phyloP scores from a whole-genome alignment of 768 basidiomycete genomes.

The Chlorophyllum brunneum region DNA sequence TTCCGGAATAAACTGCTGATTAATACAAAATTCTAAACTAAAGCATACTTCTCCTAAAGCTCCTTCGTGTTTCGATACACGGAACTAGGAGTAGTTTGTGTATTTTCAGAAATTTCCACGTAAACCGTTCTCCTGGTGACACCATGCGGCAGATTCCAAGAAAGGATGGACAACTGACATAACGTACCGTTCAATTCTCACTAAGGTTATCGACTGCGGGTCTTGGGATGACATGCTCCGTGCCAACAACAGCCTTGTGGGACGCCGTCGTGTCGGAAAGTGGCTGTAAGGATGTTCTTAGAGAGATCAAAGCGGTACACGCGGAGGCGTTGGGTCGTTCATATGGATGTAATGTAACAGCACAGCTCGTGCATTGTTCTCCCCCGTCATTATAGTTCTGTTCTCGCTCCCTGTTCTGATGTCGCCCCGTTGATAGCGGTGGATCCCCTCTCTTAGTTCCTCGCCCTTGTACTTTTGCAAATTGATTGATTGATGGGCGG shows the following conservation, averaged over 20 bases:
- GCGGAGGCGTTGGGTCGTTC: neutral
- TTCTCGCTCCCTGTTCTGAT: neutral
- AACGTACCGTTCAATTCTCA: neutral
- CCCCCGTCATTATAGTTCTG: too few relatives aligned
- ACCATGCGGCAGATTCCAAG: neutral
- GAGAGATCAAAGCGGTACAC: neutral
- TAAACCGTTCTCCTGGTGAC: slow-evolving; percentile 1
- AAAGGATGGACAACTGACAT: neutral
- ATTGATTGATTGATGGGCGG: neutral
- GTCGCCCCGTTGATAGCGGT: neutral
- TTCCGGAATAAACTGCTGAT: neutral
- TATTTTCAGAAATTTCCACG: neutral
- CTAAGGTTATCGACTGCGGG: neutral
- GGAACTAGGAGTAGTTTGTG: neutral
- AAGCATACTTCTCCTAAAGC: neutral
- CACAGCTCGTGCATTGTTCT: too few relatives aligned
- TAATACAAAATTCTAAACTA: neutral
- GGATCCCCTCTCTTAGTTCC: neutral
- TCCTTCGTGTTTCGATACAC: too few relatives aligned
- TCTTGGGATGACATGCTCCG: neutral
- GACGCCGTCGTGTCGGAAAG: slow-evolving; percentile 3
- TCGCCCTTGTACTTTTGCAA: neutral
- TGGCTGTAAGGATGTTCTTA: too few relatives aligned
- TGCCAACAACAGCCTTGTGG: neutral
- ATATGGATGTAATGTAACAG: too few relatives aligned